These are phyloP conservation scores for Iberis pinnata DNA, from an alignment of 345 rosid genomes.

Conservation along the genomic window DNA sequence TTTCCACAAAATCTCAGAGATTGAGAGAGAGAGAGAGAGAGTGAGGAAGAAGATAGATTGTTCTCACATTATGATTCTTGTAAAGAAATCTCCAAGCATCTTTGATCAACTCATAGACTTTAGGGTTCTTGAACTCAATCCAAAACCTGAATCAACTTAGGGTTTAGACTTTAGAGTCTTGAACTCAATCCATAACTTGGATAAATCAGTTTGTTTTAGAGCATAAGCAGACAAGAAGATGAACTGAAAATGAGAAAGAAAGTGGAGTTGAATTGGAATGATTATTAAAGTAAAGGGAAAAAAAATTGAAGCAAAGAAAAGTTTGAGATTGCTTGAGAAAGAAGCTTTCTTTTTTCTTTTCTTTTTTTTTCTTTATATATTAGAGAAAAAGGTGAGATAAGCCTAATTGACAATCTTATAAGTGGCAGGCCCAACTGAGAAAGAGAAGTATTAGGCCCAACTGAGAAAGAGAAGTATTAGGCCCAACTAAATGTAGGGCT, in stretches of 20 bases:
- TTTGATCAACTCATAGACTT: slow-evolving; percentile 14
- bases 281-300: background rate
- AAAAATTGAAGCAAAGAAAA: slow-evolving; percentile 2
- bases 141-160: too few species aligned
- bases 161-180: slow-evolving; percentile 23
- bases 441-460: too few species aligned
- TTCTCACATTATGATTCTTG: slow-evolving; percentile 44
- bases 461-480: too few species aligned
- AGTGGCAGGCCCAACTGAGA: too few species aligned
- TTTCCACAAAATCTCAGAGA: background rate
- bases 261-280: background rate
- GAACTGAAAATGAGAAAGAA: background rate
- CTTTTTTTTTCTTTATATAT: background rate
- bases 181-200: background rate
- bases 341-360: slow-evolving; percentile 22
- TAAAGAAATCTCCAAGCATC: slow-evolving; percentile 57
- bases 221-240: background rate
- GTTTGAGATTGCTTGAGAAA: slow-evolving; percentile 18
- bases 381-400: too few species aligned
- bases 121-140: slow-evolving; percentile 19
- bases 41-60: background rate
- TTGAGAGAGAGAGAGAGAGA: background rate
- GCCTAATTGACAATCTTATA: too few species aligned
- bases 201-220: background rate
- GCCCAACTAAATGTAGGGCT: too few species aligned